Base-by-base conservation (phyloP, 306 rosid species). In the Vigna hirtella region DNA sequence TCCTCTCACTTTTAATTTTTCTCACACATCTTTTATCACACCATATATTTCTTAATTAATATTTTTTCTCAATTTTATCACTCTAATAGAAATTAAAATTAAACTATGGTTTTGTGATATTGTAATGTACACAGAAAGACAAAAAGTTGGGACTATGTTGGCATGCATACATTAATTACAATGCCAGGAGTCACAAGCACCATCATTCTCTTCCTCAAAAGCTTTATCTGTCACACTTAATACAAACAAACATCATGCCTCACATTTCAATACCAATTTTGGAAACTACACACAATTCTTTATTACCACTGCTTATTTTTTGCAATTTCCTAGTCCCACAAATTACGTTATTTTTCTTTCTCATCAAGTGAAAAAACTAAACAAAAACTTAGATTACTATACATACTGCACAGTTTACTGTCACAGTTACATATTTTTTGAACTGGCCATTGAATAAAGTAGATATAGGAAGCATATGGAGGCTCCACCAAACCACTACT, bases 101-200 rank as follows among this genome's bases (percentile, higher is more conserved):
- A 40, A 9, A 40, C 45, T 40, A 9, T 40, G 55, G 6, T 59
- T 65, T 66, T 79, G 77, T 70, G 55, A 50, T 48, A 51, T 66
- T 71, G 77, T 70, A 57, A 79, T 51, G 20, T 71, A 36, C 32
- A 24, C 53, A 16, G 58, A 55, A 40, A 71, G 50, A 63, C 47
- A 17, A 65, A 9, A 17, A 50, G 28, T 34, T 13, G 45, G 77
- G 72, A 61, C 78, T 70, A 7, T 79, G 42, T 67, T 77, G 68
- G 75, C 75, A 66, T 66, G 57, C 68, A 15, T 36, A 43, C 66
- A 38, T 61, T 61, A 79, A 68, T 79, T 70, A 70, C 47, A 8
- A 26, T 34, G 70, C 65, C 32, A n/a, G 18, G n/a, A 59, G 55
- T 79, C 72, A 50, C 77, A 71, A 40, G 9, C 45, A 36, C 5